These are phyloP conservation scores for Saccharata proteae DNA, from an alignment of 2,329 filamentous ascomycete genomes.

Conservation along the genomic window DNA sequence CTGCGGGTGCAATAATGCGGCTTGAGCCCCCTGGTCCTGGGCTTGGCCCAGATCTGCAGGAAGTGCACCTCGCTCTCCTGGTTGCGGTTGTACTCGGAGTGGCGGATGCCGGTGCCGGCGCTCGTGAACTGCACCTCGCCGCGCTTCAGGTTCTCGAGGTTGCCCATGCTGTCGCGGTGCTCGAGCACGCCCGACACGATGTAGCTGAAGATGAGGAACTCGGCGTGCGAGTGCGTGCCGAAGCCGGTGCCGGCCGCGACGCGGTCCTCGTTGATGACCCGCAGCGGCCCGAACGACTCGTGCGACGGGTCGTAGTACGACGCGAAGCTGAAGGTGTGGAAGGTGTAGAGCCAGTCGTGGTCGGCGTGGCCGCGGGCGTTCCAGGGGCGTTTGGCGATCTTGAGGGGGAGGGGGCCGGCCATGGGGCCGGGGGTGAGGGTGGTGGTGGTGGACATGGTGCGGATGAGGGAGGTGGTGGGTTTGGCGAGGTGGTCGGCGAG, in stretches of 20 bases:
- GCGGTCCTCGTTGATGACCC: slow-evolving; percentile 82
- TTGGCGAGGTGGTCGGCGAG: slow-evolving; percentile 20
- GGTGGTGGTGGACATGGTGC: slow-evolving; percentile 28
- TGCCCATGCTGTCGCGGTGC: slow-evolving; percentile 75
- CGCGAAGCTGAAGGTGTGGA: slow-evolving; percentile 78
- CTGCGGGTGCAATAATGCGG: slow-evolving; percentile 66
- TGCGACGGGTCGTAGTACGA: slow-evolving; percentile 55
- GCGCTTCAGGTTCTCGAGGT: slow-evolving; percentile 55
- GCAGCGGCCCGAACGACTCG: slow-evolving; percentile 60
- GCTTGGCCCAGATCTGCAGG: slow-evolving; percentile 78
- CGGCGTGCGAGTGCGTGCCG: slow-evolving; percentile 71
- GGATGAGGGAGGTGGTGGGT: slow-evolving; percentile 13
- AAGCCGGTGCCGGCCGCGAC: slow-evolving; percentile 65
- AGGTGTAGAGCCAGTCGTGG: slow-evolving; percentile 80
- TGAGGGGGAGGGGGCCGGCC: slow-evolving; percentile 25
- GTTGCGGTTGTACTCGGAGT: slow-evolving; percentile 75
- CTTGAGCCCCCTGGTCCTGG: slow-evolving; percentile 59
- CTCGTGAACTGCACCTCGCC: slow-evolving; percentile 86
- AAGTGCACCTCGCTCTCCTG: slow-evolving; percentile 62
- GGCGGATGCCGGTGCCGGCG: slow-evolving; percentile 68
- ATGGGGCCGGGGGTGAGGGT: slow-evolving; percentile 8
- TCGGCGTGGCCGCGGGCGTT: slow-evolving; percentile 61
- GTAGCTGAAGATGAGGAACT: slow-evolving; percentile 86
- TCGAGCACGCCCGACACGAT: slow-evolving; percentile 77
- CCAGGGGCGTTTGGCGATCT: slow-evolving; percentile 64